Conservation (phyloP, 371 early-diverging fungal species). For the Actinomortierella wolfii region DNA sequence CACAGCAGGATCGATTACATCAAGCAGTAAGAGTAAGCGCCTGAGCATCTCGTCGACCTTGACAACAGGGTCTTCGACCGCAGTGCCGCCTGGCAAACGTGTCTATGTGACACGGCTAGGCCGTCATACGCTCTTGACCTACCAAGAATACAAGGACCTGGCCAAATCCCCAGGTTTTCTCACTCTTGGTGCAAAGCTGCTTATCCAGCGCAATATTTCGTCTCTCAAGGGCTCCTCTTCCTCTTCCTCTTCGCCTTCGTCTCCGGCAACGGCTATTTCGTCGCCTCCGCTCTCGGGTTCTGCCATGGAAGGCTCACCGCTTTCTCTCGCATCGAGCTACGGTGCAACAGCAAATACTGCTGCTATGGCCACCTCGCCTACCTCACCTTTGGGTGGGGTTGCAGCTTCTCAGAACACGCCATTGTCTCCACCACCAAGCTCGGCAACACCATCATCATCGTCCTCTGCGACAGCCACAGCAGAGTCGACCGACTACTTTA, state of each 20-base stretch:
- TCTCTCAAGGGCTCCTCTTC: too few relatives aligned
- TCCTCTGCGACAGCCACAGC: conserved; percentile 2
- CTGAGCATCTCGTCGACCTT: too few relatives aligned
- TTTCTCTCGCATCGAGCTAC: too few relatives aligned
- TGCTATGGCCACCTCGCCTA: conserved; percentile 2
- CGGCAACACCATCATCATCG: conserved; percentile 8
- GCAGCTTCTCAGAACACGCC: too few relatives aligned
- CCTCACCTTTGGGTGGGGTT: too few relatives aligned
- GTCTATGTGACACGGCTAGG: conserved; percentile 43
- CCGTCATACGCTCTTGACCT: conserved; percentile 35
- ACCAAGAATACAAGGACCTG: conserved; percentile 32
- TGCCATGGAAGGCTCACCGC: too few relatives aligned
- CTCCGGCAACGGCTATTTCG: too few relatives aligned
- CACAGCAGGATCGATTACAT: too few relatives aligned
- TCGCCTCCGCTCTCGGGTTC: too few relatives aligned
- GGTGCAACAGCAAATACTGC: not conserved
- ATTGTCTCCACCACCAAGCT: too few relatives aligned
- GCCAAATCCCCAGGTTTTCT: conserved; percentile 39
- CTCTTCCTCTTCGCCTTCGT: too few relatives aligned
- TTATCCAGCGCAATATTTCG: conserved; percentile 19
- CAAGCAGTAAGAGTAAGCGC: too few relatives aligned
- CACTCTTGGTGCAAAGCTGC: conserved; percentile 38
- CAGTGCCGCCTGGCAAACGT: conserved; percentile 5
- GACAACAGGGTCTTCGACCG: not conserved
- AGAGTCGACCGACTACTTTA: conserved; percentile 27